These are phyloP conservation scores for Achlya hypogyna DNA, from an alignment of 352 stramenopile genomes.

Conservation along the genomic window DNA sequence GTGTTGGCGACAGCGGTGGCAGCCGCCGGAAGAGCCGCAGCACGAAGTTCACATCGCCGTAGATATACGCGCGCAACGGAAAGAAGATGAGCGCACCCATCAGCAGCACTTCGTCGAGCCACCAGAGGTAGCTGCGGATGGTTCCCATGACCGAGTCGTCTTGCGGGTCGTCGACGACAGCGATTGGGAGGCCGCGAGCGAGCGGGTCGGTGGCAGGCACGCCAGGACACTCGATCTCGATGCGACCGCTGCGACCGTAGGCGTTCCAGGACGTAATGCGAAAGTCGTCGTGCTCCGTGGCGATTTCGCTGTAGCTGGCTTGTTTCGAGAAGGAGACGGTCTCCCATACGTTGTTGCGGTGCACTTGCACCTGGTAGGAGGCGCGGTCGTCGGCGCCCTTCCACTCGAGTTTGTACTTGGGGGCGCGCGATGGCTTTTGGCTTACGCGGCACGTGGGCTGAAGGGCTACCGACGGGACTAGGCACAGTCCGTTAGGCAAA, in stretches of 20 bases:
- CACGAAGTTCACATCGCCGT: conserved; percentile 68
- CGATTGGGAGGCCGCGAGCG: neutral
- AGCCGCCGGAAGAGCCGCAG: conserved; percentile 54
- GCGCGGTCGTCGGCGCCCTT: neutral
- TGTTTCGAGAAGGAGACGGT: conserved; percentile 10
- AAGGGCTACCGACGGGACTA: neutral
- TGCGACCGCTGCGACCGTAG: conserved; percentile 56
- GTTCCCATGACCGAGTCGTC: conserved; percentile 28
- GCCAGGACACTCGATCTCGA: conserved; percentile 21
- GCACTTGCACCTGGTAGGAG: conserved; percentile 17
- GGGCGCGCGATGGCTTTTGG: conserved; percentile 9
- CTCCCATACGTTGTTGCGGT: conserved; percentile 15
- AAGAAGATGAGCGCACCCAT: conserved; percentile 65
- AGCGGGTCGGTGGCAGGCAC: neutral
- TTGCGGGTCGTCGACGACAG: neutral
- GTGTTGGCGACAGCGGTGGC: conserved; percentile 71
- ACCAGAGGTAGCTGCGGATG: conserved; percentile 71
- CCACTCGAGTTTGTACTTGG: conserved; percentile 16
- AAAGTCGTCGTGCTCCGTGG: conserved; percentile 26
- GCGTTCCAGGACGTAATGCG: conserved; percentile 76
- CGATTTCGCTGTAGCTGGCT: conserved; percentile 12
- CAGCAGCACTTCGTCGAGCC: conserved; percentile 74
- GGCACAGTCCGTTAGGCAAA: neutral
- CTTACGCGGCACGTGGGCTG: neutral
- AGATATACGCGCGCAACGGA: conserved; percentile 73